These are phyloP conservation scores for Prunus salicina DNA, from an alignment of 306 rosid species.

Conservation along the genomic window DNA sequence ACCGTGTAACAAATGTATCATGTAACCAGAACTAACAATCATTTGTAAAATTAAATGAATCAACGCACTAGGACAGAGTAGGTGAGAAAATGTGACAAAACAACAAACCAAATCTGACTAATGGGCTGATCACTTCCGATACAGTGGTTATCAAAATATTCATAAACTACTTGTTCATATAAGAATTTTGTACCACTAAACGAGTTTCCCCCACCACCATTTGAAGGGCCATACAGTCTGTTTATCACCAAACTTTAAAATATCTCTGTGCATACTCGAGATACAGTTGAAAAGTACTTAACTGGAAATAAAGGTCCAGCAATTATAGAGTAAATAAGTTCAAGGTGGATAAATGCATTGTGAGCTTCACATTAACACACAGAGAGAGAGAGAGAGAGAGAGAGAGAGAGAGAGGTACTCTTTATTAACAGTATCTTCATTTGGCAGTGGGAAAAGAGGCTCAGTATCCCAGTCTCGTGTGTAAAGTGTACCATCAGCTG, in stretches of 20 bases:
- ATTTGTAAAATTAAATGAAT: background rate
- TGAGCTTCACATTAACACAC: background rate
- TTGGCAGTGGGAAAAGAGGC: constrained; percentile 81
- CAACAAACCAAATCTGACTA: background rate
- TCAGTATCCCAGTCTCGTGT: constrained; percentile 90
- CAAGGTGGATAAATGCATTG: background rate
- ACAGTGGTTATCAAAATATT: background rate
- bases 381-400: background rate
- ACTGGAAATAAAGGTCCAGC: background rate
- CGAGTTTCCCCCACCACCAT: background rate
- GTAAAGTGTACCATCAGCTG: constrained; percentile 83
- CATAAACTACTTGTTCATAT: background rate
- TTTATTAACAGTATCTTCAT: constrained; percentile 46
- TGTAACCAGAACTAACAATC: constrained; percentile 3
- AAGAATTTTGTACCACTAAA: background rate
- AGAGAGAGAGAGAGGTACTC: constrained; percentile 45
- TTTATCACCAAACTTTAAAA: background rate
- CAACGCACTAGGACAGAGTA: background rate
- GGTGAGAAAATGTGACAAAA: background rate
- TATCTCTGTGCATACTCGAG: background rate
- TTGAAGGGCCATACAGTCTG: background rate
- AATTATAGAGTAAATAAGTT: background rate
- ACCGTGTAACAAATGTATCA: background rate
- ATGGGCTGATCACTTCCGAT: background rate
- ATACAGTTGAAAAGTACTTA: background rate